These are phyloP conservation scores for Xylaria telfairii DNA, from an alignment of 495 filamentous ascomycete species.

Conservation along the genomic window DNA sequence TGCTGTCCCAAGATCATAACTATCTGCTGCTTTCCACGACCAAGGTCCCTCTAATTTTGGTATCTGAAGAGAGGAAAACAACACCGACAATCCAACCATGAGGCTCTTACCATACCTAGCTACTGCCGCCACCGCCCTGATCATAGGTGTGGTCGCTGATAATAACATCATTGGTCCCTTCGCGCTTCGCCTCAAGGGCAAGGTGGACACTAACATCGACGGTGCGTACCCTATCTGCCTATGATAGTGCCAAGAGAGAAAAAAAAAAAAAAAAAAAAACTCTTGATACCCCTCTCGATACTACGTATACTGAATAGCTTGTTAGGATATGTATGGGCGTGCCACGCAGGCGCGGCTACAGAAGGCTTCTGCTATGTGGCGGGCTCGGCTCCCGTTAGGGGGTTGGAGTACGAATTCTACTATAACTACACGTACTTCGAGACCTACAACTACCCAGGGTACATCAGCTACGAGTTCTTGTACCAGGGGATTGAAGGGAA, in stretches of 20 bases:
- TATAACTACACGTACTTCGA: constrained; percentile 22
- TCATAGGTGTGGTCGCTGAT: constrained; percentile 13
- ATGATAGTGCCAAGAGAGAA: no score
- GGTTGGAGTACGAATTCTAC: constrained; percentile 24
- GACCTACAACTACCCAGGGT: neutral
- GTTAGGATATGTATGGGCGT: constrained; percentile 29
- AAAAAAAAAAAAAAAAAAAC: neutral
- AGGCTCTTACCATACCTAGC: neutral
- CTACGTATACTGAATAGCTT: constrained; percentile 1
- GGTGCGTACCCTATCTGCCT: constrained; percentile 22
- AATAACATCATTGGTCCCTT: constrained; percentile 33
- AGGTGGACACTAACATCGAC: constrained; percentile 28
- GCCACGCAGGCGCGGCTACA: constrained; percentile 33
- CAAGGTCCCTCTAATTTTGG: neutral
- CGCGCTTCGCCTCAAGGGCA: constrained; percentile 32
- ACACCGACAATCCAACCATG: neutral
- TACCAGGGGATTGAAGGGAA: constrained; percentile 1
- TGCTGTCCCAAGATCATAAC: neutral
- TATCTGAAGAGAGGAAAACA: neutral
- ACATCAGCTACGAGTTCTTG: constrained; percentile 14
- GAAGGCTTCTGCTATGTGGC: constrained; percentile 32
- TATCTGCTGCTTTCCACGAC: neutral
- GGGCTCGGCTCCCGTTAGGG: constrained; percentile 27
- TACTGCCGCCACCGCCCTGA: neutral
- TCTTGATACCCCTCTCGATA: neutral